Percentiles rank a stretch among this genome's conserved stretches.
These are phyloP conservation scores for Hypoxylon sp. DNA, from an alignment of 2,329 filamentous ascomycete species.

Conservation along the genomic window DNA sequence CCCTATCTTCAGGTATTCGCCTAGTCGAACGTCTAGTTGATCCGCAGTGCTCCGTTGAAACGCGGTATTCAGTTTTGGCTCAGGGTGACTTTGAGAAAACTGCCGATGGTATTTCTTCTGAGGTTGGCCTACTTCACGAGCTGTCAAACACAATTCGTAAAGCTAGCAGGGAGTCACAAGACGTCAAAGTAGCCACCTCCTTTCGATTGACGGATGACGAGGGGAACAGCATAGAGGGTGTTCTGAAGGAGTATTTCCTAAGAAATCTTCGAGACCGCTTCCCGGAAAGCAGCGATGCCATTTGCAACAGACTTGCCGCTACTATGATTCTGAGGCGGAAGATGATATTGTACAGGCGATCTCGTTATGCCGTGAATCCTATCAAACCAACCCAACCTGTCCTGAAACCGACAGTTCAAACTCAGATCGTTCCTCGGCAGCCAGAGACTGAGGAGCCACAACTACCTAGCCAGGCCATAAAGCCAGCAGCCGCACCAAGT, in stretches of 20 bases:
- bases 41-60: constrained; percentile 3
- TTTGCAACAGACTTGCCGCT: constrained; percentile 16
- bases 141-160: constrained; percentile 32
- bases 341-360: constrained; percentile 22
- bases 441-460: background rate
- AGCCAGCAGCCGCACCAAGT: constrained; percentile 7
- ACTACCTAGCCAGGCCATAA: constrained; percentile 1
- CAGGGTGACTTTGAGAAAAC: constrained; percentile 10
- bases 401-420: background rate
- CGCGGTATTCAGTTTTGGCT: background rate
- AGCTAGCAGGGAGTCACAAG: constrained; percentile 29
- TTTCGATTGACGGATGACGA: constrained; percentile 28
- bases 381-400: constrained; percentile 7
- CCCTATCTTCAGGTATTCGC: constrained; percentile 2
- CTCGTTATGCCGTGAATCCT: constrained; percentile 7
- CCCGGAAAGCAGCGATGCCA: constrained; percentile 9
- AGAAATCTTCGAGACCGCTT: constrained; percentile 22
- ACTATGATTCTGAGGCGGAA: constrained; percentile 26
- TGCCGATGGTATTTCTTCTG: constrained; percentile 12
- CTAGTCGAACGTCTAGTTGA: constrained; percentile 4
- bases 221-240: constrained; percentile 14
- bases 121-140: constrained; percentile 28
- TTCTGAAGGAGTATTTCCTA: constrained; percentile 4
- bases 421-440: background rate
- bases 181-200: constrained; percentile 12